Base-by-base conservation (phyloP, 805 yeast species). In the Tetrapisispora pingtungensis region DNA sequence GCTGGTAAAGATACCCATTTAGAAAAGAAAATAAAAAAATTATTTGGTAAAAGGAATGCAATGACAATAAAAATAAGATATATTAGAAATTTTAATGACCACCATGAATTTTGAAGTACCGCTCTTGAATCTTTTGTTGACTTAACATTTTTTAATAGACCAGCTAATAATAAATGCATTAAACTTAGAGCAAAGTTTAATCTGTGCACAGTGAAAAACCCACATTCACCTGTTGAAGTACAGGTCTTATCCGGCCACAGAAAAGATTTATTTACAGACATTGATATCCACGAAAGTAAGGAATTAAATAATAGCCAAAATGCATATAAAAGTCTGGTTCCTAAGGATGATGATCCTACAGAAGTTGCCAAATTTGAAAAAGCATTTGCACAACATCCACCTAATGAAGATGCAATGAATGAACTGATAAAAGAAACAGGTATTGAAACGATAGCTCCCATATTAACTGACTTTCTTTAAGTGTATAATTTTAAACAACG, bases 181-280 rank as follows among this genome's bases (percentile, higher is more conserved):
- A 80, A 41, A 2, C 95, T 97, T 17, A 93, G 68, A 2, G 97
- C 89, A 58, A 88, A 84, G 64, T 87, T 87, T 55, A 93, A 70
- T 45, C 97, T 69, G 61, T 93, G 94, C n/a, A 93, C 97, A 4
- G 95, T 89, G 14, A 87, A 85, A 64, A 90, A 93, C 39, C 97
- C 95, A 62, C 96, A 88, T 54, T 84, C 84, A 45, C 84, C 82
- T 19, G 78, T 77, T 13, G 93, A 95, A 36, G 80, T 78, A 65
- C 98, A 90, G 35, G 87, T 70, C 46, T 73, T 74, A 48, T 83
- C 93, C 8, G 93, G 78, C 65, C 84, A 77, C 46, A 77, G 71
- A 17, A 82, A 73, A 4, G 90, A 79, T 63, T 84, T 82, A 49
- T 87, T 87, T 15, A 94, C 79, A 44, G 93, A 74, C 67, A 84